phyloP scores from a whole-genome alignment of 176 grass and related monocot species.

The Oryza glumipatula region DNA sequence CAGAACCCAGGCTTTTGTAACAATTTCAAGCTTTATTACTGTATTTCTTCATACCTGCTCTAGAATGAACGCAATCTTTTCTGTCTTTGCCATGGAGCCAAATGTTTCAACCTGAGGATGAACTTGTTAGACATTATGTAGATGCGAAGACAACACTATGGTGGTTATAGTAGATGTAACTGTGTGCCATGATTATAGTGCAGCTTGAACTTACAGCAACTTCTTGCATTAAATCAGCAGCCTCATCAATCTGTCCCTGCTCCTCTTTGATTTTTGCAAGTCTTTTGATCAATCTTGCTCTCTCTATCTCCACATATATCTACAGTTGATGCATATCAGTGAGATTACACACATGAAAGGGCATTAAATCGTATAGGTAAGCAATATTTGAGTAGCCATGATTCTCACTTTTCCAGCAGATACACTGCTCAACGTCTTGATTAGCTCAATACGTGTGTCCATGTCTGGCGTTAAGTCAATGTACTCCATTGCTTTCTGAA shows the following conservation, averaged over 20 bases:
- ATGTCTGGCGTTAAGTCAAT: constrained; percentile 89
- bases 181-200: constrained; percentile 19
- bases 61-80: constrained; percentile 96
- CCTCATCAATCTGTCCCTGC: constrained; percentile 81
- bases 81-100: constrained; percentile 96
- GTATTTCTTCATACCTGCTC: constrained; percentile 63
- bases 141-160: background rate
- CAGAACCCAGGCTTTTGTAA: background rate
- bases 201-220: constrained; percentile 80
- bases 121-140: constrained; percentile 16
- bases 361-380: background rate
- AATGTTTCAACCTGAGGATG: constrained; percentile 88
- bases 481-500: constrained; percentile 95
- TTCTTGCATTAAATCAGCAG: constrained; percentile 99
- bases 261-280: constrained; percentile 97
- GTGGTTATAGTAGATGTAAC: constrained; percentile 1
- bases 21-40: background rate
- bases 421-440: constrained; percentile 88
- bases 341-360: constrained; percentile 24
- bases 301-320: constrained; percentile 99
- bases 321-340: constrained; percentile 32
- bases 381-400: constrained; percentile 12
- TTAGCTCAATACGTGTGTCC: constrained; percentile 83
- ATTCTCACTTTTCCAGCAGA: constrained; percentile 89
- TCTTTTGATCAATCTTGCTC: constrained; percentile 92